Base-by-base conservation (phyloP, 257 asterid genomes). In the Lavandula angustifolia region DNA sequence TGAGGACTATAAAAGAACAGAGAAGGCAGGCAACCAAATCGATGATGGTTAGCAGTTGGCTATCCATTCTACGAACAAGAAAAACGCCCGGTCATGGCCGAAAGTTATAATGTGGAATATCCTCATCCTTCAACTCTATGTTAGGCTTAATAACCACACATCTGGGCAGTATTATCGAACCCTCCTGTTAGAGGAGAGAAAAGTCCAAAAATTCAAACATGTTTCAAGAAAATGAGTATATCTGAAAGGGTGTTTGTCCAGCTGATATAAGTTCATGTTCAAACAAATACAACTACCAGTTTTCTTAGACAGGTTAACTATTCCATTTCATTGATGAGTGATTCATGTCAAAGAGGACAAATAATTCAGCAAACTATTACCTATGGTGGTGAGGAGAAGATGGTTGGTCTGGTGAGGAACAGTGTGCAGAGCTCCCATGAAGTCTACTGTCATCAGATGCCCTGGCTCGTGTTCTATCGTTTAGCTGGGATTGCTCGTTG, bases 321-420 rank as follows among this genome's bases (percentile, higher is more conserved):
- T n/a, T 31, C 42, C 1, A 22, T 22, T 22, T 22, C 27, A 22
- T 22, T 22, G 27, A 22, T 22, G n/a, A n/a, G 27, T 22, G 27
- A 22, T 22, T 22, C 1, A 22, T 22, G 27, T 22, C 27, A 22
- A 9, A 57, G 11, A 18, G 58, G 3, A 42, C 35, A 31, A 64
- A 64, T 4, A 49, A 31, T 6, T 46, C 18, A 47, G 37, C 42
- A 17, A 67, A 18, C 33, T n/a, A 51, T 64, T 88, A 91, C 96
- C 89, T 82, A 56, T 70, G 80, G 66, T 78, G 85, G 68, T 69
- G 83, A 65, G 97, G 92, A 29, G 95, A 87, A 80, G 96, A 77
- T 53, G 95, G 95, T 60, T 75, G 92, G 64, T 91, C 97, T 42
- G 92, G 85, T 43, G 90, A 79, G 62, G 88, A 82, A 68, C 68